Conservation (phyloP, 257 asterid genomes). For the Nicotiana knightiana region DNA sequence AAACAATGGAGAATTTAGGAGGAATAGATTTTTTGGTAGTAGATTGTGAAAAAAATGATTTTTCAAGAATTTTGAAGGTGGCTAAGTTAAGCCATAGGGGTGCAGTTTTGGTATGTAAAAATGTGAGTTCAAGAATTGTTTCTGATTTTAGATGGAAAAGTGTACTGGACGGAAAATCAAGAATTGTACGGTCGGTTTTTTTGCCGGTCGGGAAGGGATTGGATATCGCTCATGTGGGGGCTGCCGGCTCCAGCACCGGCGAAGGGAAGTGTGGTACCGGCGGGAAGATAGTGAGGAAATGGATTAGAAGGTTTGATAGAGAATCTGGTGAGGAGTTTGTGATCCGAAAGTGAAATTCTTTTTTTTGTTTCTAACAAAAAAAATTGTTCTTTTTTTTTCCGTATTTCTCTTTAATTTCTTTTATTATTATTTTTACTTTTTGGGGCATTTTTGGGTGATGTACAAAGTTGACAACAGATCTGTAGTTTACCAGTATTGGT, state of each 20-base stretch:
- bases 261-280: background rate
- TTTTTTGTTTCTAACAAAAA: background rate
- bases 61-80: background rate
- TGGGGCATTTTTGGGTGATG: background rate
- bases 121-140: background rate
- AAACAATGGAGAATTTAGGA: background rate
- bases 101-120: slow-evolving; percentile 9
- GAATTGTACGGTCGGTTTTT: background rate
- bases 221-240: slow-evolving; percentile 6
- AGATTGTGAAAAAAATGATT: background rate
- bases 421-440: background rate
- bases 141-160: background rate
- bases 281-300: background rate
- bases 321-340: slow-evolving; percentile 10
- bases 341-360: slow-evolving; percentile 8
- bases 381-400: too few relatives aligned
- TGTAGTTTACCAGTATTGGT: background rate
- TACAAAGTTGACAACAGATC: background rate
- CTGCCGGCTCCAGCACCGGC: background rate
- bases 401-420: too few relatives aligned
- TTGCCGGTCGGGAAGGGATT: slow-evolving; percentile 1
- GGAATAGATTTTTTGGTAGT: slow-evolving; percentile 5
- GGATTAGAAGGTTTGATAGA: slow-evolving; percentile 13
- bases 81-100: slow-evolving; percentile 2
- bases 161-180: background rate